Conservation (phyloP, 179 eudicot species). For the Carnegiea gigantea region DNA sequence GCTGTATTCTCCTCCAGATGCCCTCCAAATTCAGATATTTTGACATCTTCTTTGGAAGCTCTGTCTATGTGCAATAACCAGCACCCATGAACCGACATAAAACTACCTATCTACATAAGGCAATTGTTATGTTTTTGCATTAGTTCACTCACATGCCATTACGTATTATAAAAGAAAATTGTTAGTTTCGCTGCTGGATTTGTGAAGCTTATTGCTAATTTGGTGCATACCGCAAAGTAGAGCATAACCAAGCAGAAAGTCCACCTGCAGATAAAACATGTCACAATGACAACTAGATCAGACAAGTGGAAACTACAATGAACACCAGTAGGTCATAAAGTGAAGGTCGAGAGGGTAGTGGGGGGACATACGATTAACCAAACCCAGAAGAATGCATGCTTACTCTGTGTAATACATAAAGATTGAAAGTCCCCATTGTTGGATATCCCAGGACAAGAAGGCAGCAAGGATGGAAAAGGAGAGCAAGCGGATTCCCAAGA, state of each 20-base stretch:
- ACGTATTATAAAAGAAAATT: no score
- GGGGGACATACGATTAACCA: no score
- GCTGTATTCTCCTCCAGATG: conserved; percentile 19
- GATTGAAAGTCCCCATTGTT: conserved; percentile 38
- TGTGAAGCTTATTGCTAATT: conserved; percentile 1
- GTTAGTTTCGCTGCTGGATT: background rate
- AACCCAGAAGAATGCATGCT: background rate
- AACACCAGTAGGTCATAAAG: background rate
- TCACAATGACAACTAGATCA: background rate
- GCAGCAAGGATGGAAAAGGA: conserved; percentile 32
- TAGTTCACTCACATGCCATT: no score
- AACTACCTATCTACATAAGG: conserved; percentile 51
- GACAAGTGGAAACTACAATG: background rate
- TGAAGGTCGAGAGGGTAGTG: background rate
- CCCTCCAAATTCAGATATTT: conserved; percentile 24
- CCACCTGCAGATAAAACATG: conserved; percentile 58
- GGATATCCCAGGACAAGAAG: conserved; percentile 47
- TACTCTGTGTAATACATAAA: conserved; percentile 66
- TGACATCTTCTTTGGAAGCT: conserved; percentile 18
- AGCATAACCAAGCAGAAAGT: conserved; percentile 65
- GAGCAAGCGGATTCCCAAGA: conserved; percentile 32
- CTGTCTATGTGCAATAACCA: conserved; percentile 36
- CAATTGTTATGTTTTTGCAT: no score
- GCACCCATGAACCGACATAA: conserved; percentile 72
- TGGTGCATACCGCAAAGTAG: conserved; percentile 68